Percentiles rank a stretch among this genome's conserved stretches.
Conservation (phyloP, 2,329 filamentous ascomycete species). For the Neonectria coccinea region DNA sequence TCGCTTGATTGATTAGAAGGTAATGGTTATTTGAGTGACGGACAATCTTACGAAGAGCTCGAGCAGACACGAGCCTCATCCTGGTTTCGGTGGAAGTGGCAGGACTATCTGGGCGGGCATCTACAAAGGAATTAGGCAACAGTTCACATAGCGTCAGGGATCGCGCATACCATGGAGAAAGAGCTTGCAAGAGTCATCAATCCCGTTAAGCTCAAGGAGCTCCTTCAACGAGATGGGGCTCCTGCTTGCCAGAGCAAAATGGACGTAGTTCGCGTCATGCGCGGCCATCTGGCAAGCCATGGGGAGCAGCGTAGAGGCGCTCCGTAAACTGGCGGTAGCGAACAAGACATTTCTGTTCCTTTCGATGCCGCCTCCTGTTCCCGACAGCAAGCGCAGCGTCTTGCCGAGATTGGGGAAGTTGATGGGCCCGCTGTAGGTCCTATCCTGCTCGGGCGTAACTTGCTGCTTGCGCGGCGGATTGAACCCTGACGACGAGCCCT, state of each 20-base stretch:
- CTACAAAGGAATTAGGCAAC: slow-evolving; percentile 52
- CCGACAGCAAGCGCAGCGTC: slow-evolving; percentile 70
- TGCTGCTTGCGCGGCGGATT: slow-evolving; percentile 22
- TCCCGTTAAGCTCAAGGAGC: slow-evolving; percentile 81
- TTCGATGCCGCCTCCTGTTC: slow-evolving; percentile 62
- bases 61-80: slow-evolving; percentile 72
- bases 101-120: slow-evolving; percentile 83
- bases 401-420: slow-evolving; percentile 73
- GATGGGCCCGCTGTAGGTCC: slow-evolving; percentile 75
- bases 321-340: slow-evolving; percentile 78
- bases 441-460: slow-evolving; percentile 44
- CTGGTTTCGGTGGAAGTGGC: slow-evolving; percentile 76
- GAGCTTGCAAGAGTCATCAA: slow-evolving; percentile 77
- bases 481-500: slow-evolving; percentile 14
- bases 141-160: not conserved
- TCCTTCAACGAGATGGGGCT: slow-evolving; percentile 76
- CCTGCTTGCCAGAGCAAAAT: slow-evolving; percentile 83
- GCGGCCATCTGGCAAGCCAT: slow-evolving; percentile 88
- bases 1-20: slow-evolving; percentile 6
- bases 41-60: slow-evolving; percentile 70
- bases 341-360: slow-evolving; percentile 82
- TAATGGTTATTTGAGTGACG: not conserved
- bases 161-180: slow-evolving; percentile 63
- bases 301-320: slow-evolving; percentile 78
- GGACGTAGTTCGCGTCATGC: slow-evolving; percentile 77